Evolutionary conservation across 1,284 basidiomycete species (phyloP), one percentile per base, ranked within the genome.

Genomic region (Somion occarium): DNA sequence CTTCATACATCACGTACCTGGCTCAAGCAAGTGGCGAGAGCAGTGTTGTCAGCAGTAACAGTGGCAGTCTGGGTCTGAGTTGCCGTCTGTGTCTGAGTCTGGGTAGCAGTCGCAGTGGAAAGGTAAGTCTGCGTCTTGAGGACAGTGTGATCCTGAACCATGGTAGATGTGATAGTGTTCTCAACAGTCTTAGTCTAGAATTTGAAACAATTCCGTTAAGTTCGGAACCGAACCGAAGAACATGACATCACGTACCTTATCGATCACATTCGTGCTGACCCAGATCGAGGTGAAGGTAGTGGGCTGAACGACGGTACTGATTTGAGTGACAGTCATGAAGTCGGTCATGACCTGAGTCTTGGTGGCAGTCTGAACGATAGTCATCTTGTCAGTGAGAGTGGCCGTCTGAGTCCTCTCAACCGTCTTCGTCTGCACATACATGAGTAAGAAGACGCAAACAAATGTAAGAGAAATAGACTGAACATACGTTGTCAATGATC

Each of bases 401-500:
- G 63, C 55, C 18, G 65, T 68, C 54, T 61, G 54, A 1, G 68
- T 69, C 51, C 59, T 43, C 56, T 65, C 65, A 38, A 68, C 55
- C 9, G 65, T 67, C 61, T 61, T 55, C 44, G 65, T 67, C 65
- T 67, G 50, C 19, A 44, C 5, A 37, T 15, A 18, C 46, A 9
- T 22, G 37, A n/a, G 24, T 44, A 22, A 46, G 34, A 13, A 27
- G 20, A 39, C 25, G 5, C 38, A n/a, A 42, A 19, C 41, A 48
- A 34, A 9, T 18, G 44, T 37, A 9, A 46, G 24, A 25, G 34
- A 19, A 4, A 15, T 4, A 39, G 38, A 20, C 39, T 34, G 30
- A 22, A 61, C 73, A 61, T 54, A 81, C 79, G 61, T 83, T 80
- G 66, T 86, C 78, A 53, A 83, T 78, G 62, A 83, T 74, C 53